Conservation (phyloP, 345 rosid species). For the Iberis pinnata region DNA sequence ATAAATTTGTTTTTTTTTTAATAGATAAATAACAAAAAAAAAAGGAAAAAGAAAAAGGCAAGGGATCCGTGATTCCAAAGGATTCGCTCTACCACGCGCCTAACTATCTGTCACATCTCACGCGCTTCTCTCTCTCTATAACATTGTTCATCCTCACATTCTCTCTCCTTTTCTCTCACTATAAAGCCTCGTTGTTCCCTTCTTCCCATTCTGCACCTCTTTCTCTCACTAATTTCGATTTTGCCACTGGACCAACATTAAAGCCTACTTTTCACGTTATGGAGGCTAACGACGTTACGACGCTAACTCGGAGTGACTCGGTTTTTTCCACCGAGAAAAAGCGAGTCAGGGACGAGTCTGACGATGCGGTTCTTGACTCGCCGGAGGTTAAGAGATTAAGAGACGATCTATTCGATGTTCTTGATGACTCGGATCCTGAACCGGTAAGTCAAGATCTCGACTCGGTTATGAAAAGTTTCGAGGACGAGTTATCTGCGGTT, state of each 20-base stretch:
- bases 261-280: no score
- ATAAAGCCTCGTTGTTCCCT: slow-evolving; percentile 42
- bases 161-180: slow-evolving; percentile 30
- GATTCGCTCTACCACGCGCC: slow-evolving; percentile 49
- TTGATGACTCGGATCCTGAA: slow-evolving; percentile 54
- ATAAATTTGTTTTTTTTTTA: no score
- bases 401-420: slow-evolving; percentile 48
- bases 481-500: slow-evolving; percentile 22
- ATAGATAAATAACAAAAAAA: background rate
- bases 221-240: slow-evolving; percentile 19
- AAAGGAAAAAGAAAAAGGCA: slow-evolving; percentile 17
- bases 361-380: slow-evolving; percentile 25
- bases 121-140: slow-evolving; percentile 24
- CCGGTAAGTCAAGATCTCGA: slow-evolving; percentile 60
- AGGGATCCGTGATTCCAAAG: slow-evolving; percentile 51
- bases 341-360: slow-evolving; percentile 43
- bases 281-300: no score
- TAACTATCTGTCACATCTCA: slow-evolving; percentile 30
- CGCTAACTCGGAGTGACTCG: slow-evolving; percentile 11
- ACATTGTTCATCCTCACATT: slow-evolving; percentile 27
- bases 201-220: background rate
- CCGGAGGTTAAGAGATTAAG: slow-evolving; percentile 54
- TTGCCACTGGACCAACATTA: no score
- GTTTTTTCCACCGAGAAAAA: slow-evolving; percentile 29
- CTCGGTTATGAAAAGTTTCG: slow-evolving; percentile 67